These are phyloP conservation scores for Clarkia xantiana DNA, from an alignment of 345 rosid species.

Conservation along the genomic window DNA sequence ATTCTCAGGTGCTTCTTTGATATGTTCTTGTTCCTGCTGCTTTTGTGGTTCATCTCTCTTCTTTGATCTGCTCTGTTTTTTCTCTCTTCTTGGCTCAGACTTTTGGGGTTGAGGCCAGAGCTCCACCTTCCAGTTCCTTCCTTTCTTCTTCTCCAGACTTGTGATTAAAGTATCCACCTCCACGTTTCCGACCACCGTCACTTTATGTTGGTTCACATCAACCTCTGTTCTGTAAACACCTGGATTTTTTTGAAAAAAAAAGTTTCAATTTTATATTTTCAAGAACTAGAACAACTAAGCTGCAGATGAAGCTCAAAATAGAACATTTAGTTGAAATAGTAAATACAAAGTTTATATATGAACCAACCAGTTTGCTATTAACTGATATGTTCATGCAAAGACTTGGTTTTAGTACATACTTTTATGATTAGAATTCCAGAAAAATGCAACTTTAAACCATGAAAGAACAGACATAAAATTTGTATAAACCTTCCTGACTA, in stretches of 20 bases:
- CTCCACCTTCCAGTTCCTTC: conserved; percentile 17
- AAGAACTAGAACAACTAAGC: too few relatives aligned
- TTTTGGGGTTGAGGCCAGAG: conserved; percentile 18
- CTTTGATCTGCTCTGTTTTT: conserved; percentile 9
- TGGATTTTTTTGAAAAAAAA: conserved; percentile 1
- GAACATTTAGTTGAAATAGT: too few relatives aligned
- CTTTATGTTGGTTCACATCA: conserved; percentile 27
- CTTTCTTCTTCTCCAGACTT: conserved; percentile 9
- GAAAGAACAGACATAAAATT: too few relatives aligned
- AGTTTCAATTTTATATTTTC: not conserved
- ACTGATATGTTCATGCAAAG: too few relatives aligned
- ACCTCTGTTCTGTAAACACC: conserved; percentile 18
- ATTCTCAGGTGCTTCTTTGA: not conserved
- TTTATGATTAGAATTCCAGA: too few relatives aligned
- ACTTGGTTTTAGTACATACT: too few relatives aligned
- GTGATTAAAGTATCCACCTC: conserved; percentile 20
- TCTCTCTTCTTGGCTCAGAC: conserved; percentile 1
- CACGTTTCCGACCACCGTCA: conserved; percentile 15
- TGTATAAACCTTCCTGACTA: too few relatives aligned
- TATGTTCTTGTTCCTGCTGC: not conserved
- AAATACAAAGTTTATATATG: too few relatives aligned
- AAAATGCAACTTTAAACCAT: too few relatives aligned
- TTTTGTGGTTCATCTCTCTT: conserved; percentile 5
- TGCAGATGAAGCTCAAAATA: too few relatives aligned
- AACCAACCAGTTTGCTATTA: too few relatives aligned